A percentile compares a stretch with the other conserved stretches of the same genome.
Conservation (phyloP, 2,329 filamentous ascomycete genomes). For the Curvularia lunata region DNA sequence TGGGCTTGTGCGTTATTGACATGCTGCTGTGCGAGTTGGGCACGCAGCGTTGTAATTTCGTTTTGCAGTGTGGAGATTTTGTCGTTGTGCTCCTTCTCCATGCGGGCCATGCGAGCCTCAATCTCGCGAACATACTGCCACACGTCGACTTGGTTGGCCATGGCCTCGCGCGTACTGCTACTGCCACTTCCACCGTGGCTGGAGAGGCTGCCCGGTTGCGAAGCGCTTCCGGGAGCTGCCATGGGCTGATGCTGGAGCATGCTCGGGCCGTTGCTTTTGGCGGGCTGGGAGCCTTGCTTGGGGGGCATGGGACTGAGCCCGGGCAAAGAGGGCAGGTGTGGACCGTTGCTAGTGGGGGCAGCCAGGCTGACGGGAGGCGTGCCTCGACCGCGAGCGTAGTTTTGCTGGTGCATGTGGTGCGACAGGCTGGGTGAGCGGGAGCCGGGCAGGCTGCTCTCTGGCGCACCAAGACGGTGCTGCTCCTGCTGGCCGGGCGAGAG, state of each 20-base stretch:
- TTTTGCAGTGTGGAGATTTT: slow-evolving; percentile 54
- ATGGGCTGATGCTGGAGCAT: slow-evolving; percentile 52
- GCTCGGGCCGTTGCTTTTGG: slow-evolving; percentile 45
- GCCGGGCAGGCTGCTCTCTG: slow-evolving; percentile 55
- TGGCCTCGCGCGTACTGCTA: slow-evolving; percentile 71
- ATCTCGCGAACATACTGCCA: slow-evolving; percentile 76
- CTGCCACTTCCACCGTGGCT: slow-evolving; percentile 62
- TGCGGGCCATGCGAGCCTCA: slow-evolving; percentile 60
- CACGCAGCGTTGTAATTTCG: slow-evolving; percentile 51
- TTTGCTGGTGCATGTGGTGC: slow-evolving; percentile 69
- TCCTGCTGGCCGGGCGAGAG: slow-evolving; percentile 70
- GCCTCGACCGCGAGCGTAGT: slow-evolving; percentile 62
- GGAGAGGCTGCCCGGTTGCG: slow-evolving; percentile 59
- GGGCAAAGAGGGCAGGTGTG: slow-evolving; percentile 53
- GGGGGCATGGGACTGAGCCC: slow-evolving; percentile 48
- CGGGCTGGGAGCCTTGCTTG: slow-evolving; percentile 41
- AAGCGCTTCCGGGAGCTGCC: slow-evolving; percentile 47
- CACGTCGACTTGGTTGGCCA: slow-evolving; percentile 63
- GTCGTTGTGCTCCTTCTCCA: slow-evolving; percentile 57
- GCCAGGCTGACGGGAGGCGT: slow-evolving; percentile 58
- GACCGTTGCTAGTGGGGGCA: slow-evolving; percentile 51
- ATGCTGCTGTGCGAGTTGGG: slow-evolving; percentile 47
- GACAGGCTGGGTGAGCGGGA: slow-evolving; percentile 71
- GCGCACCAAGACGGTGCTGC: slow-evolving; percentile 61
- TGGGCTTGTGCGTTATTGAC: slow-evolving; percentile 34